phyloP scores from a whole-genome alignment of 148 eudicot species.

The Camellia lanceoleosa region DNA sequence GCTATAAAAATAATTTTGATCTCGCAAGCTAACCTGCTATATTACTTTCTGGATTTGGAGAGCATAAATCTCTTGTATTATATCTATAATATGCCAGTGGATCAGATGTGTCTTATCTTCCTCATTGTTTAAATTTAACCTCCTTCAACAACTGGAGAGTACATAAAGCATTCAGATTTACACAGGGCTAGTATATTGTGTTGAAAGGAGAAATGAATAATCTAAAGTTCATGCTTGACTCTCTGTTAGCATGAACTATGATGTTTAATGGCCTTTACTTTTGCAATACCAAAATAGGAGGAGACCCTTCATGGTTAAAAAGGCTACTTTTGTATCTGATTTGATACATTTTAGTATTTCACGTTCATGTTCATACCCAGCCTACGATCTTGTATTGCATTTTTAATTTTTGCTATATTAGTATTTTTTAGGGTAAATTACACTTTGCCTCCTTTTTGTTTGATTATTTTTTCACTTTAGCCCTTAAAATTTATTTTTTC shows the following conservation, averaged over 20 bases:
- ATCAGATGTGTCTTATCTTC: not conserved
- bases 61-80: conserved; percentile 7
- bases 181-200: not conserved
- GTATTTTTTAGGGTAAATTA: not conserved
- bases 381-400: not conserved
- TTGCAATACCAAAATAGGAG: not conserved
- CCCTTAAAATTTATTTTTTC: too few relatives aligned
- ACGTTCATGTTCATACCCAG: not conserved
- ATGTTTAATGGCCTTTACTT: not conserved
- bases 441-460: too few relatives aligned
- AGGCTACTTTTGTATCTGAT: not conserved
- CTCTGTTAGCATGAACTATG: not conserved
- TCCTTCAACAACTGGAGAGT: too few relatives aligned
- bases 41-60: not conserved
- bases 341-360: not conserved
- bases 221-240: not conserved
- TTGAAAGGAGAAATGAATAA: not conserved
- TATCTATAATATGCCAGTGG: not conserved
- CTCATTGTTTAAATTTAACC: not conserved
- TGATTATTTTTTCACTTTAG: too few relatives aligned
- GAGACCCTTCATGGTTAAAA: not conserved
- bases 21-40: not conserved
- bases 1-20: not conserved
- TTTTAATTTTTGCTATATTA: not conserved
- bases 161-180: too few relatives aligned